Evolutionary conservation across 2,329 filamentous ascomycete species (phyloP).

Genomic region (Gnomoniopsis smithogilvyi): DNA sequence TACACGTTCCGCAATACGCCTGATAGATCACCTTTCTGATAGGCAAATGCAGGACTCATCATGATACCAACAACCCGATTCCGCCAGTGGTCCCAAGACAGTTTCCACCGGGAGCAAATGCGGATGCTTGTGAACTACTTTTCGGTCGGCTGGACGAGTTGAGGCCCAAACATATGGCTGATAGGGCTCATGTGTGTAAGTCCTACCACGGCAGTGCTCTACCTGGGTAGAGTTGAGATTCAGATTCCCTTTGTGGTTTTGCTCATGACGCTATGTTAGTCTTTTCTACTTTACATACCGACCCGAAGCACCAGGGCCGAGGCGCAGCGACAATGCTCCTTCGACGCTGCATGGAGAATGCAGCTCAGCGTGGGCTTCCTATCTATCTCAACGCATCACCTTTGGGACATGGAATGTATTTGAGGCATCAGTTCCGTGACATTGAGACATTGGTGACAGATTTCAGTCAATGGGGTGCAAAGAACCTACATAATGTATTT

Average conservation of each 20-base stretch:
- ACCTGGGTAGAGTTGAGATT: background rate
- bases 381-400: conserved; percentile 36
- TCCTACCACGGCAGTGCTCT: no score
- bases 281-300: conserved; percentile 35
- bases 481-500: conserved; percentile 22
- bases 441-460: conserved; percentile 26
- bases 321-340: conserved; percentile 37
- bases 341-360: conserved; percentile 34
- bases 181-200: conserved; percentile 28
- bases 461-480: conserved; percentile 29
- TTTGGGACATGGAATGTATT: conserved; percentile 33
- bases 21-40: background rate
- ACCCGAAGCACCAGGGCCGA: conserved; percentile 38
- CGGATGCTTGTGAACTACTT: conserved; percentile 29
- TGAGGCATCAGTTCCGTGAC: conserved; percentile 37
- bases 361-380: conserved; percentile 29
- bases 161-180: conserved; percentile 21
- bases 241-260: no score
- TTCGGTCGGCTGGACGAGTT: conserved; percentile 24
- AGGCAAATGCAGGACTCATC: background rate
- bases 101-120: conserved; percentile 26
- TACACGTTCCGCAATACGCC: background rate
- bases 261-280: conserved; percentile 24
- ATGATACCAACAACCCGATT: conserved; percentile 20
- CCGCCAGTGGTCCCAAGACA: conserved; percentile 16